A percentile compares a stretch with the other conserved stretches of the same genome.
These are phyloP conservation scores for Daedaleopsis sinensis DNA, from an alignment of 768 basidiomycete genomes.

Conservation along the genomic window DNA sequence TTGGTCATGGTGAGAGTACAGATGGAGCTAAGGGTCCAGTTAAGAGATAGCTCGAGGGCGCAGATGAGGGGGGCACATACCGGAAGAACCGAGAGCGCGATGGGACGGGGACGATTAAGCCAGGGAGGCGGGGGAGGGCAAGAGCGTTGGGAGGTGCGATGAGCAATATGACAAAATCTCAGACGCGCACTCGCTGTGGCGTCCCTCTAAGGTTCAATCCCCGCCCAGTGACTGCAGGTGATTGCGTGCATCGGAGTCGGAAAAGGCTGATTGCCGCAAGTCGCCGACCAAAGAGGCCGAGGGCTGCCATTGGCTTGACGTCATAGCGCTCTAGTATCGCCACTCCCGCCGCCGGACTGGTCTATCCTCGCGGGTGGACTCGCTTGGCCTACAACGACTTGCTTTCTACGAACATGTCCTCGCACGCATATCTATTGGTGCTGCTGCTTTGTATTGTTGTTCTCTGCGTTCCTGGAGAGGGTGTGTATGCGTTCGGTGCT, in stretches of 20 bases:
- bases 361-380: neutral
- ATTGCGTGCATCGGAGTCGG: too few species aligned
- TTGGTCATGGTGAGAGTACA: conserved; percentile 30
- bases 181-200: conserved; percentile 31
- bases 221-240: neutral
- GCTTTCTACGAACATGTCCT: conserved; percentile 19
- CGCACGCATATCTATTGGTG: conserved; percentile 18
- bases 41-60: neutral
- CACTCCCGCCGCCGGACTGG: neutral
- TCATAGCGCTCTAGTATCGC: conserved; percentile 3
- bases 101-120: conserved; percentile 32
- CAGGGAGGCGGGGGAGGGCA: conserved; percentile 22
- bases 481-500: conserved; percentile 76
- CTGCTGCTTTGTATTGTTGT: conserved; percentile 55
- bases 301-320: conserved; percentile 12
- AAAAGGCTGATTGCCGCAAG: too few species aligned
- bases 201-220: conserved; percentile 5
- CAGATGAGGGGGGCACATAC: conserved; percentile 31
- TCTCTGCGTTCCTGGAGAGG: conserved; percentile 57
- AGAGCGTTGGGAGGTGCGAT: conserved; percentile 23
- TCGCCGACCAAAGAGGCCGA: neutral
- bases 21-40: conserved; percentile 12
- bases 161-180: conserved; percentile 28
- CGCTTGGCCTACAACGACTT: neutral
- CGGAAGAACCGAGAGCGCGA: conserved; percentile 20